Evolutionary conservation across 2,329 filamentous ascomycete species (phyloP).

Genomic region (Hortaea werneckii): DNA sequence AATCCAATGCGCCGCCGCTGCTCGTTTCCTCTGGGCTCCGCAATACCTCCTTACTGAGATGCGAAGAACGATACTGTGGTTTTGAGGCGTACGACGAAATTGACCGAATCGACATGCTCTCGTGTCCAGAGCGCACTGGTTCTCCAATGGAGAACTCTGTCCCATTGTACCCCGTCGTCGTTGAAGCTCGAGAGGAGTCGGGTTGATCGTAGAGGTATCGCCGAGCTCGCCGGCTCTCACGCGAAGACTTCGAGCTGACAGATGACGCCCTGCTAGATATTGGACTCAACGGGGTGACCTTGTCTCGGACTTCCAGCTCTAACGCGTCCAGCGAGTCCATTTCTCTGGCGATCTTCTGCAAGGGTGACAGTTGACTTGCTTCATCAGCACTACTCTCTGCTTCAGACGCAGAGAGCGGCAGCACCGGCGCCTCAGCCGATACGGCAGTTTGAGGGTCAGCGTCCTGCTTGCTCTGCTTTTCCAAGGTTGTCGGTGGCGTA

Average conservation of each 20-base stretch:
- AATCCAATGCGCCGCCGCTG: conserved; percentile 51
- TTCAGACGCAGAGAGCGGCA: conserved; percentile 28
- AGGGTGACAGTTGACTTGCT: conserved; percentile 50
- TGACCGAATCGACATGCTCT: conserved; percentile 36
- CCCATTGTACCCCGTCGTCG: conserved; percentile 21
- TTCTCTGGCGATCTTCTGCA: conserved; percentile 65
- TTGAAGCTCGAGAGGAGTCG: conserved; percentile 26
- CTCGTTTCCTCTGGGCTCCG: conserved; percentile 62
- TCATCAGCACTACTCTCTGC: conserved; percentile 71
- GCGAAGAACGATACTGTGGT: conserved; percentile 44
- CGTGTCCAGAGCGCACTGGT: conserved; percentile 20
- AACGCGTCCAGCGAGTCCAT: conserved; percentile 52
- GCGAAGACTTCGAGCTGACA: conserved; percentile 44
- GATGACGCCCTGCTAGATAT: conserved; percentile 56
- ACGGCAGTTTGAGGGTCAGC: conserved; percentile 23
- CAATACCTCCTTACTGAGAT: conserved; percentile 69
- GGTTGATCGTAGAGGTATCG: conserved; percentile 39
- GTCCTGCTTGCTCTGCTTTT: conserved; percentile 50
- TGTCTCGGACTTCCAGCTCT: conserved; percentile 43
- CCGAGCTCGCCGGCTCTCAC: conserved; percentile 31
- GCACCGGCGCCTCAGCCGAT: conserved; percentile 20
- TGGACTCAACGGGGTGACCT: conserved; percentile 58
- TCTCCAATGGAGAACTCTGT: conserved; percentile 30
- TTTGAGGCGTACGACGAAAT: conserved; percentile 40
- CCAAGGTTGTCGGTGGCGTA: conserved; percentile 70